Conservation (phyloP, 2,329 filamentous ascomycete species). For the Thielaviopsis punctulata region DNA sequence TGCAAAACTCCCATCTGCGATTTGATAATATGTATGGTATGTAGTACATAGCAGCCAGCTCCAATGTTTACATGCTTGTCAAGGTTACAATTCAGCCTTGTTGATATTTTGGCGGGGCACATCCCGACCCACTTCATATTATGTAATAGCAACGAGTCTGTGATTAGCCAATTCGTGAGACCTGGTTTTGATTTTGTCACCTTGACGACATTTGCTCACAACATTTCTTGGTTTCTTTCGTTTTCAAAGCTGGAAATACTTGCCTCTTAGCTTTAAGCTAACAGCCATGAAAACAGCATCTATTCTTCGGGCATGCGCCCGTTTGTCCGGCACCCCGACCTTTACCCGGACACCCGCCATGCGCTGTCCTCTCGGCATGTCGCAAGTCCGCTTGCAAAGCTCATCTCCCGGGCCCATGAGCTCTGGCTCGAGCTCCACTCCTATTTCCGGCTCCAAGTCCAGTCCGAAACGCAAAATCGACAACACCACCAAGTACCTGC, state of each 20-base stretch:
- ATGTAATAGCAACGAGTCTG: background rate
- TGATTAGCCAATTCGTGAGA: slow-evolving; percentile 6
- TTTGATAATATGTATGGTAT: background rate
- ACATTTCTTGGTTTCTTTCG: background rate
- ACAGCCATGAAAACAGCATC: background rate
- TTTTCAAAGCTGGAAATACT: background rate
- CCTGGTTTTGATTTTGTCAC: background rate
- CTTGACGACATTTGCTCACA: background rate
- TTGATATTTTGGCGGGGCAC: slow-evolving; percentile 4
- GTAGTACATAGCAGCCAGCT: background rate
- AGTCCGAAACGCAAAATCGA: slow-evolving; percentile 5
- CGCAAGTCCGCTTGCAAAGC: background rate
- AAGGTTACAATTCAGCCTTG: slow-evolving; percentile 8
- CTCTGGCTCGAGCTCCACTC: background rate
- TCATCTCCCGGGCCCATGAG: background rate
- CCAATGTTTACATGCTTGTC: background rate
- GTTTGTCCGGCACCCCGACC: background rate
- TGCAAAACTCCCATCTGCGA: no score
- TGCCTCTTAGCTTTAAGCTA: background rate
- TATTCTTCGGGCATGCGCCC: background rate
- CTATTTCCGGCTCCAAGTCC: background rate
- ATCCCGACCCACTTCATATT: background rate
- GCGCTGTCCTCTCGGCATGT: background rate
- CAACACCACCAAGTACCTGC: slow-evolving; percentile 10
- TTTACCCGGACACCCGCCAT: background rate